Evolutionary conservation across 2,329 filamentous ascomycete genomes (phyloP), one percentile per base, ranked within the genome.

Genomic region (Scorias spongiosa): DNA sequence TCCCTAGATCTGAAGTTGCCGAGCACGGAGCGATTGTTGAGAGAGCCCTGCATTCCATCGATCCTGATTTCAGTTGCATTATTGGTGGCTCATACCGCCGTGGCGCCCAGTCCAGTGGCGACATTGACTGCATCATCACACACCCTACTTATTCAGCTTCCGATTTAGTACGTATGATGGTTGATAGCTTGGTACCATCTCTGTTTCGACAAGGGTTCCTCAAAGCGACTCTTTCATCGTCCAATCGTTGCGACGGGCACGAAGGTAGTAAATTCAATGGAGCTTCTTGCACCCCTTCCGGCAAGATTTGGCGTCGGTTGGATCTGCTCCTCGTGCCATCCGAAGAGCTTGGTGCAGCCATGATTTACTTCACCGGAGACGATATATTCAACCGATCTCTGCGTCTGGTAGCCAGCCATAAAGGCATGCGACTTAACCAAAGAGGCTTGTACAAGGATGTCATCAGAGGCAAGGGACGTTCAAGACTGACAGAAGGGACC

Each of bases 341-440:
- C 51, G 68, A 74, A 2, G 80, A 94, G 61, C 71, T 86, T 42
- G 89, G 89, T 1, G 88, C 84, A 0, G 87, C 88, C 0, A 60
- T 95, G 48, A 74, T 95, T n/a, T 95, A 95, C 58, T 96, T 95
- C 57, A 95, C 89, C 0, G 89, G 89, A 1, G 91, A 95, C 52
- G 88, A 94, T 58, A 81, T 94, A 29, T 95, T 95, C 66, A 95
- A 95, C 60, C 71, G 88, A 12, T 93, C 84, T 56, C 75, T 95
- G 60, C 68, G 89, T 49, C 64, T 93, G 12, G 61, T 95, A 49
- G 86, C 87, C 11, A 76, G 78, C 34, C 86, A 78, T 63, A 91
- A 84, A 63, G 76, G 78, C 0, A 87, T 93, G 84, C 67, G 83
- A 42, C 59, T 96, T 44, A 95, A 94, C 53, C 88, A 95, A 63